Evolutionary conservation across 495 filamentous ascomycete genomes (phyloP).

Genomic region (Aspergillus nidulans): DNA sequence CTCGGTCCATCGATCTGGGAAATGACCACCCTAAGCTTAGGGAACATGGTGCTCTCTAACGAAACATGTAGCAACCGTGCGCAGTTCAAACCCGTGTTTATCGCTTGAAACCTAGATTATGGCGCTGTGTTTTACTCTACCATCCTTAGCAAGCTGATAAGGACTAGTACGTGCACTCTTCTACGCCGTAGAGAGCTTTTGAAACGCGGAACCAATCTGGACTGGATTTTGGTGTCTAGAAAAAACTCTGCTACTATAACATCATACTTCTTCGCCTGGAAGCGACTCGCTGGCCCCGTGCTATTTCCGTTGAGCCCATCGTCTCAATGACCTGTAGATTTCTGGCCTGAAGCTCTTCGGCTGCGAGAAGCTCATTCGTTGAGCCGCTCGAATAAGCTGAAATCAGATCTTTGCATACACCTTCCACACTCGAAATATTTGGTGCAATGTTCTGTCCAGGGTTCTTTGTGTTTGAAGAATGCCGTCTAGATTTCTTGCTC

Average conservation of each 20-base stretch:
- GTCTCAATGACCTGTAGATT: constrained; percentile 4
- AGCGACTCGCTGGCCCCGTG: constrained; percentile 33
- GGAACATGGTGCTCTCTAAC: neutral
- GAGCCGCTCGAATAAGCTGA: neutral
- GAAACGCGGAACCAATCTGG: neutral
- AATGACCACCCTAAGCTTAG: neutral
- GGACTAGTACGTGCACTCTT: too few relatives aligned
- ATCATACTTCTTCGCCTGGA: constrained; percentile 51
- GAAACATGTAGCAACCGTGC: too few relatives aligned
- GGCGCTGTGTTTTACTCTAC: too few relatives aligned
- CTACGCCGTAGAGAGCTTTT: too few relatives aligned
- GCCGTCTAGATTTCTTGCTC: constrained; percentile 30
- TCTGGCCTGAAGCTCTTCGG: neutral
- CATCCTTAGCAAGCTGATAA: too few relatives aligned
- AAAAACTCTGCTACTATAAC: constrained; percentile 25
- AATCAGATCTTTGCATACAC: neutral
- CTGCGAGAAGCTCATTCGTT: neutral
- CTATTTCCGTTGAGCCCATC: constrained; percentile 13
- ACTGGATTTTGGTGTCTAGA: neutral
- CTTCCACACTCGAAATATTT: constrained; percentile 9
- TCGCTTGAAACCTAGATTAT: neutral
- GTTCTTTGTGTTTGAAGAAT: constrained; percentile 35
- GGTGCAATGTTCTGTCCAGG: constrained; percentile 3
- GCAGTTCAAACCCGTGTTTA: too few relatives aligned
- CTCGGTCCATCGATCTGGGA: neutral